Base-by-base conservation (phyloP, 1,284 basidiomycete species). In the Ustilago vetiveriae region DNA sequence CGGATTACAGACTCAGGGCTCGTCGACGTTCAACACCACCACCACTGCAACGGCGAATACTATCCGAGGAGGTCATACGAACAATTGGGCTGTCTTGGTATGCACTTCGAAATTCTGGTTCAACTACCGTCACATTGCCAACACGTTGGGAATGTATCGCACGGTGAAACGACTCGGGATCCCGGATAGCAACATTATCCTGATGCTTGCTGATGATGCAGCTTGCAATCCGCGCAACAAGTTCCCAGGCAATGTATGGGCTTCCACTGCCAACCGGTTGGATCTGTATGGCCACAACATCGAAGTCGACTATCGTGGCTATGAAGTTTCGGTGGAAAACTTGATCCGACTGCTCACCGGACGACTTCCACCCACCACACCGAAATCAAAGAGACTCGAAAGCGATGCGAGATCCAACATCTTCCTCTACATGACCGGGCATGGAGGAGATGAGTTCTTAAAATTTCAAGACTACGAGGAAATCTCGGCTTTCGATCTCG, bases 381-480 rank as follows among this genome's bases (percentile, higher is more conserved):
- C 96, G 0, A 88, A 92, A 3, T 92, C 90, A 0, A 98, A 98
- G 82, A 89, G 95, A 10, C 86, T 99, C 1, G 85, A 97, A 24
- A 90, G 90, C 0, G 94, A 98, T 75, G 89, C 92, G 50, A 85
- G 89, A n/a, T 94, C 91, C 7, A 98, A 98, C 79, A 87, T 99
- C 55, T 96, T 98, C 80, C 88, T 98, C 22, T 98, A 96, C 83
- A 92, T 98, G 91, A 96, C 96, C 0, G 96, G 95, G 0, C 95
- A 98, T 75, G 95, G 96, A 4, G 95, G 95, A 0, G 91, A 96
- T 76, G 95, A 97, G 82, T 99, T 98, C 82, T 87, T 98, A 74
- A 98, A 98, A 83, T 98, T 99, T 82, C 95, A 98, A 81, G 95
- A 99, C 82, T 92, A 92, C 80, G 95, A 98, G 82, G 96, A 99